These are phyloP conservation scores for Heritiera littoralis DNA, from an alignment of 345 rosid genomes.

Conservation along the genomic window DNA sequence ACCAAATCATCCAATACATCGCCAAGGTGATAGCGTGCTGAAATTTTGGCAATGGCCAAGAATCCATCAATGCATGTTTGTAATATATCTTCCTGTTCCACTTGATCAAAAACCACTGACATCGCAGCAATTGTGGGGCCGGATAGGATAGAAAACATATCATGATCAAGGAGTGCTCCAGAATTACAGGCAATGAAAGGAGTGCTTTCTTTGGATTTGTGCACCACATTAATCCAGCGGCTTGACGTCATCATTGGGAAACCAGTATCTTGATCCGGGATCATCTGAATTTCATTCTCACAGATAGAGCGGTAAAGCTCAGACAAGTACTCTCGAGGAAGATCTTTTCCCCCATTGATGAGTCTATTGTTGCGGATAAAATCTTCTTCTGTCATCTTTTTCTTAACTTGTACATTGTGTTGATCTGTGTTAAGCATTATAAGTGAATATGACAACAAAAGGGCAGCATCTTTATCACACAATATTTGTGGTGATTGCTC, in stretches of 20 bases:
- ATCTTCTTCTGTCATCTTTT: conserved; percentile 79
- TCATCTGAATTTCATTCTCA: conserved; percentile 68
- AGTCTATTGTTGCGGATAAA: conserved; percentile 67
- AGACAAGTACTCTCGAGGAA: conserved; percentile 64
- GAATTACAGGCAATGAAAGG: conserved; percentile 59
- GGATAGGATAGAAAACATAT: conserved; percentile 60
- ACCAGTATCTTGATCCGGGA: conserved; percentile 63
- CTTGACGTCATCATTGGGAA: conserved; percentile 59
- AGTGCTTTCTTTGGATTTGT: conserved; percentile 56
- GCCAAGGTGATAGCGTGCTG: conserved; percentile 55
- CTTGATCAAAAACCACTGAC: conserved; percentile 72
- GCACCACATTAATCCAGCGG: conserved; percentile 62
- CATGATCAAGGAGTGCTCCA: conserved; percentile 50
- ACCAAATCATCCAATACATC: conserved; percentile 64
- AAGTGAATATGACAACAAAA: conserved; percentile 52
- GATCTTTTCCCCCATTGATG: conserved; percentile 72
- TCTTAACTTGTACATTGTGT: conserved; percentile 70
- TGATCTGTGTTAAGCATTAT: conserved; percentile 77
- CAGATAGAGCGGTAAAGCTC: conserved; percentile 69
- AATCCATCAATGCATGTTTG: conserved; percentile 66
- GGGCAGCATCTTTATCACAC: conserved; percentile 62
- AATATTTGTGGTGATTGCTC: conserved; percentile 65
- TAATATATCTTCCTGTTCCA: conserved; percentile 64
- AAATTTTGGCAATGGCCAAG: conserved; percentile 63
- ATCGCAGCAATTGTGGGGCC: conserved; percentile 73